phyloP scores from a whole-genome alignment of 192 early-diverging fungal species.

The Coemansia sp. region DNA sequence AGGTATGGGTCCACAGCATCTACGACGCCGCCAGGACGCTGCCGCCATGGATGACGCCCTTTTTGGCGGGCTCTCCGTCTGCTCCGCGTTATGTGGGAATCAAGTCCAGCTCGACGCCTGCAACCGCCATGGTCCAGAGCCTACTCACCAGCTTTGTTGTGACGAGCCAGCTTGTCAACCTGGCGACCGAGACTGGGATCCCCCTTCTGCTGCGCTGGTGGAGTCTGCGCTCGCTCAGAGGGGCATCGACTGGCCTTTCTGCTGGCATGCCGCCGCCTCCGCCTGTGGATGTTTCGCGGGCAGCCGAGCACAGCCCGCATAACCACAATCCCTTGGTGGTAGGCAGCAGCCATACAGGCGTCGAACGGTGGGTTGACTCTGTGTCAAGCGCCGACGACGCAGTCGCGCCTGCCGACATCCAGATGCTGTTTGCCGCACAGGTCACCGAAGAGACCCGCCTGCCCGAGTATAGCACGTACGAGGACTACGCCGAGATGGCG shows the following conservation, averaged over 20 bases:
- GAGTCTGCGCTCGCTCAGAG: constrained; percentile 14
- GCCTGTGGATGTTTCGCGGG: background rate
- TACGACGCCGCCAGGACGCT: constrained; percentile 21
- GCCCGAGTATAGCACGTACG: constrained; percentile 81
- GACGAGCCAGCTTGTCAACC: constrained; percentile 80
- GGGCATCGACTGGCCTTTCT: background rate
- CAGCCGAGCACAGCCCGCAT: background rate
- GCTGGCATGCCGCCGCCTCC: background rate
- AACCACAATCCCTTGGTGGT: background rate
- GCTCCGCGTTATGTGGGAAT: constrained; percentile 7
- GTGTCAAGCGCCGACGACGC: constrained; percentile 5
- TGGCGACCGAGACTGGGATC: constrained; percentile 72
- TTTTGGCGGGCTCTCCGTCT: constrained; percentile 2
- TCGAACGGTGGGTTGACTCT: constrained; percentile 30
- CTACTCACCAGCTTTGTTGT: constrained; percentile 78
- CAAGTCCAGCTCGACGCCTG: constrained; percentile 52
- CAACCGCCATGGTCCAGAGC: constrained; percentile 38
- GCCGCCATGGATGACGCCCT: constrained; percentile 23
- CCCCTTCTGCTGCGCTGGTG: constrained; percentile 66
- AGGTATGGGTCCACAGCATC: constrained; percentile 48
- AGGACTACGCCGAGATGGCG: constrained; percentile 92
- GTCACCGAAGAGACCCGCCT: constrained; percentile 54
- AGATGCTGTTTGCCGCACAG: constrained; percentile 41
- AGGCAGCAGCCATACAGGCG: constrained; percentile 4
- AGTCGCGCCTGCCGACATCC: constrained; percentile 21